Evolutionary conservation across 441 rosid species (phyloP).

Genomic region (Corymbia calophylla): DNA sequence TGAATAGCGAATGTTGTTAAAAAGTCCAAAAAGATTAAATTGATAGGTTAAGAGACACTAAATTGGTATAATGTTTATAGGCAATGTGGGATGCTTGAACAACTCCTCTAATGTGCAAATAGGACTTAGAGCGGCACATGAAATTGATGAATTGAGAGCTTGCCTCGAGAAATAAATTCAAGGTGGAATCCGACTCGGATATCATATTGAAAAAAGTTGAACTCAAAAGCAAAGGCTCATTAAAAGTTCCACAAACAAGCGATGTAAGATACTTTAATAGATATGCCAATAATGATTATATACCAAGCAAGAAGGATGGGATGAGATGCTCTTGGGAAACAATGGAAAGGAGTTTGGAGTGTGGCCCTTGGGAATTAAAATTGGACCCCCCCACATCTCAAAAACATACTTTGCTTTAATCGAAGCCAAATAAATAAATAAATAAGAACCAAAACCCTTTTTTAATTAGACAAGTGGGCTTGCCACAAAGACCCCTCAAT

Average conservation of each 20-base stretch:
- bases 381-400: not conserved
- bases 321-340: not conserved
- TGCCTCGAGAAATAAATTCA: not conserved
- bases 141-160: not conserved
- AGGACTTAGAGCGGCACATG: not conserved
- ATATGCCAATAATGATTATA: not conserved
- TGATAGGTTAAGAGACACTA: not conserved
- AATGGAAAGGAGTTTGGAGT: not conserved
- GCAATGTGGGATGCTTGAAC: not conserved
- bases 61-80: not conserved
- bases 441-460: not conserved
- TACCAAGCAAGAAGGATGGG: not conserved
- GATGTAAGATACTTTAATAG: not conserved
- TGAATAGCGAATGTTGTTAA: not conserved
- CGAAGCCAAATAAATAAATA: not conserved
- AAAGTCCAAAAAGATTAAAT: not conserved
- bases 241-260: not conserved
- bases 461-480: not conserved
- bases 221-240: not conserved
- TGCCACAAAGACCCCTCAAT: not conserved
- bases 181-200: not conserved
- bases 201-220: not conserved
- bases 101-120: not conserved
- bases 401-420: not conserved
- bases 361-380: not conserved